Percentiles rank a stretch among this genome's conserved stretches.
These are phyloP conservation scores for Suhomyces coccinellae DNA, from an alignment of 1,139 yeast species.

Conservation along the genomic window DNA sequence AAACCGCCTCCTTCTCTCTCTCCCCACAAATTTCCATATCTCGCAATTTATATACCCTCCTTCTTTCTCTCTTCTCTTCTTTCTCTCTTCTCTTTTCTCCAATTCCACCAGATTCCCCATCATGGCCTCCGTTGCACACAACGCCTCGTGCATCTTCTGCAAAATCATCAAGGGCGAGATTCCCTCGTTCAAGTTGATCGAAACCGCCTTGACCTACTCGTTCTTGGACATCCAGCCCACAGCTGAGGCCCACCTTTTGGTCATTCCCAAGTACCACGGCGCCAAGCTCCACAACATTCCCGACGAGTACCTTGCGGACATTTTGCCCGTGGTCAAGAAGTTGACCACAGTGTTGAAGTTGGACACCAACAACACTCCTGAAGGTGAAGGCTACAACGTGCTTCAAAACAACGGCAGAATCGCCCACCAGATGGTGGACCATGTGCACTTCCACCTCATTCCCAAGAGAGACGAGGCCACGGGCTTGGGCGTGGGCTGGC, in stretches of 20 bases:
- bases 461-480: slow-evolving; percentile 73
- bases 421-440: slow-evolving; percentile 94
- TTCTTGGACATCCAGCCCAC: slow-evolving; percentile 94
- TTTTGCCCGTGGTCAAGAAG: slow-evolving; percentile 84
- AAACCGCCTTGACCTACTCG: slow-evolving; percentile 75
- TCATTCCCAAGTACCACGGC: slow-evolving; percentile 91
- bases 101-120: slow-evolving; percentile 7
- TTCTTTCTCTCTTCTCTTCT: neutral
- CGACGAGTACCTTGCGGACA: slow-evolving; percentile 81
- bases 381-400: slow-evolving; percentile 81
- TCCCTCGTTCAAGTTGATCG: slow-evolving; percentile 85
- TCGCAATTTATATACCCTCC: neutral
- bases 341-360: slow-evolving; percentile 70
- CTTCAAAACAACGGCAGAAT: slow-evolving; percentile 90
- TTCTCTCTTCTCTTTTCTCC: neutral
- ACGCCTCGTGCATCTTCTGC: slow-evolving; percentile 80
- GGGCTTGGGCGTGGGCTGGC: slow-evolving; percentile 91
- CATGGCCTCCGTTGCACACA: slow-evolving; percentile 29
- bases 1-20: neutral
- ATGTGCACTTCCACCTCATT: slow-evolving; percentile 94
- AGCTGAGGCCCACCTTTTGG: slow-evolving; percentile 80
- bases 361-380: slow-evolving; percentile 55
- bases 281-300: slow-evolving; percentile 89
- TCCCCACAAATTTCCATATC: neutral
- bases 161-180: slow-evolving; percentile 92